Base-by-base conservation (phyloP, 2,329 filamentous ascomycete species). In the Pseudogymnoascus sp. region DNA sequence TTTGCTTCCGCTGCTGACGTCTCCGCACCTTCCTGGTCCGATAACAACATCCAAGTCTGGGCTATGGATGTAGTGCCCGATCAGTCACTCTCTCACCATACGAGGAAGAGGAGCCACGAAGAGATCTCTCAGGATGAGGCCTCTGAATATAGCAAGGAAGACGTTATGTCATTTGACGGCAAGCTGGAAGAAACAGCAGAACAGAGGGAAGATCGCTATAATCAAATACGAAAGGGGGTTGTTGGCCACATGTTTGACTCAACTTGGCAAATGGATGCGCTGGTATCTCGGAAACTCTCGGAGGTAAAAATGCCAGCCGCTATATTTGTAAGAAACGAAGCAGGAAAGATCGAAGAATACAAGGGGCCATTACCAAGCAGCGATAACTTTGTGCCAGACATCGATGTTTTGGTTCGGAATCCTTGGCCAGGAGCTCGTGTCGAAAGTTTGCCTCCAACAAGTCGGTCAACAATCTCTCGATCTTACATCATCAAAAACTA, bases 401-500 rank as follows among this genome's bases (percentile, higher is more conserved):
- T 90, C 62, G 86, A 80, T 4, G 91, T 96, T 0, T 77, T 91
- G 26, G 85, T 91, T 4, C 84, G 90, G 12, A 83, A 84, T 67
- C 90, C 91, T 1, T 96, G 91, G 91, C 91, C 91, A 10, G 89
- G 84, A 14, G 84, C 88, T 4, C 75, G 81, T 63, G 77, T 92
- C 10, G 73, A 81, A 14, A 76, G 74, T 12, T 80, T 97, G 2
- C 95, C 95, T 0, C 80, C 79, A 0, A 90, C 90, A 0, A 77
- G 79, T 18, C 88, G 87, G 4, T 84, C 84, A 0, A 78, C 79
- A 29, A 85, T 87, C 57, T 87, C 91, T 5, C 79, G 97, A 69
- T 96, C 89, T 64, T 99, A 99, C 75, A 87, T 99, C 64, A 82
- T 96, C 72, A 90, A 91, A 69, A 86, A 85, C 62, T 85, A 91